Evolutionary conservation across 306 rosid genomes (phyloP).

Genomic region (Glycine latifolia): DNA sequence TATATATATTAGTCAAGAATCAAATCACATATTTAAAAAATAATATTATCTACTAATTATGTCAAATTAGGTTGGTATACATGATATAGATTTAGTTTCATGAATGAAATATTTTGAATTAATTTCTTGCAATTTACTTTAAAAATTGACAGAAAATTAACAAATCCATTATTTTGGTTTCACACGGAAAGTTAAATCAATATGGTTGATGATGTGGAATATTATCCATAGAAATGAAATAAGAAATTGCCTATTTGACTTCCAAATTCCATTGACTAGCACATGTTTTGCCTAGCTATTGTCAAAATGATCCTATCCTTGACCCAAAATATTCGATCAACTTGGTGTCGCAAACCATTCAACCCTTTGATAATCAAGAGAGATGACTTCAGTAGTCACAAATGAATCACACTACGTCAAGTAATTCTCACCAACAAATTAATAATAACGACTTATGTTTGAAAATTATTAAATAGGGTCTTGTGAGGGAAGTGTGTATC

Average conservation of each 20-base stretch:
- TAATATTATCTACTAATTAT: too few relatives aligned
- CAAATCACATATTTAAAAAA: too few relatives aligned
- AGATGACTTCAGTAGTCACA: not conserved
- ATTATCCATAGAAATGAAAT: constrained; percentile 15
- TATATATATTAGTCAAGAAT: too few relatives aligned
- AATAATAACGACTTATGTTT: not conserved
- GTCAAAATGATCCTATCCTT: constrained; percentile 52
- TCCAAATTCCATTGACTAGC: constrained; percentile 27
- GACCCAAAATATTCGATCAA: constrained; percentile 44
- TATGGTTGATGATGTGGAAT: constrained; percentile 35
- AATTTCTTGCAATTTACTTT: not conserved
- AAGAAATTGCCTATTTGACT: constrained; percentile 36
- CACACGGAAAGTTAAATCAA: constrained; percentile 23
- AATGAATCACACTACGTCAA: constrained; percentile 9
- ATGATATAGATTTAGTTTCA: not conserved
- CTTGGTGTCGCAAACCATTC: constrained; percentile 39
- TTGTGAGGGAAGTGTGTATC: not conserved
- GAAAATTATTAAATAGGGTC: constrained; percentile 2
- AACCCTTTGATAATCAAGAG: constrained; percentile 33
- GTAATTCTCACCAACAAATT: constrained; percentile 27
- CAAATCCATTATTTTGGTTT: constrained; percentile 9
- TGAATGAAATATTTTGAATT: constrained; percentile 16
- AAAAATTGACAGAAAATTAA: not conserved
- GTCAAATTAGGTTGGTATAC: too few relatives aligned
- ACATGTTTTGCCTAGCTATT: constrained; percentile 17